A percentile compares a stretch with the other conserved stretches of the same genome.
These are phyloP conservation scores for Pythium coloratum DNA, from an alignment of 352 stramenopile species.

Conservation along the genomic window DNA sequence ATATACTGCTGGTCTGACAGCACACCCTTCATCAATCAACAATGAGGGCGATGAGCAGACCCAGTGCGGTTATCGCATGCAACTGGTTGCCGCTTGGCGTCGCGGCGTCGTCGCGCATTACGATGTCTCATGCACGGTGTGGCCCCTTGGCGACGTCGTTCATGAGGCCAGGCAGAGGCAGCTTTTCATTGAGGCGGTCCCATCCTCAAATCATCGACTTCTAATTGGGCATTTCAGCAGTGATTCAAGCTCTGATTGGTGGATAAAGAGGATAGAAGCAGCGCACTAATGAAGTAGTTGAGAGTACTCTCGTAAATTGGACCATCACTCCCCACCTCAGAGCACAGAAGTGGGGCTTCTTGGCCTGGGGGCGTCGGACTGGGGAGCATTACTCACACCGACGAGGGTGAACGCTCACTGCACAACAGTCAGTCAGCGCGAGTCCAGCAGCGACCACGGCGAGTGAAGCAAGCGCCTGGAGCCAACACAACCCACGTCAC, in stretches of 20 bases:
- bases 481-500: constrained; percentile 7
- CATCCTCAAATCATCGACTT: constrained; percentile 1
- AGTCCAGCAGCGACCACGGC: constrained; percentile 3
- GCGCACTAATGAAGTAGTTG: neutral
- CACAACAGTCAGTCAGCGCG: constrained; percentile 13
- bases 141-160: neutral
- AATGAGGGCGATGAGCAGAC: neutral
- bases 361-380: constrained; percentile 25
- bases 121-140: constrained; percentile 3
- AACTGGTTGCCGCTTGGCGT: neutral
- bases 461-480: constrained; percentile 3
- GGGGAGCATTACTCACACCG: constrained; percentile 30
- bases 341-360: constrained; percentile 22
- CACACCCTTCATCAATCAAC: neutral
- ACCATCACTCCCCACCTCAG: constrained; percentile 6
- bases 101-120: constrained; percentile 4
- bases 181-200: constrained; percentile 8
- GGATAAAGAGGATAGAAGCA: neutral
- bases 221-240: neutral
- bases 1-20: neutral
- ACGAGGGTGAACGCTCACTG: constrained; percentile 24
- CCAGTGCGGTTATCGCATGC: neutral
- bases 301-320: neutral
- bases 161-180: constrained; percentile 1
- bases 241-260: neutral